Conservation (phyloP, 78 protist species). For the Dictyostelium capitatum region DNA sequence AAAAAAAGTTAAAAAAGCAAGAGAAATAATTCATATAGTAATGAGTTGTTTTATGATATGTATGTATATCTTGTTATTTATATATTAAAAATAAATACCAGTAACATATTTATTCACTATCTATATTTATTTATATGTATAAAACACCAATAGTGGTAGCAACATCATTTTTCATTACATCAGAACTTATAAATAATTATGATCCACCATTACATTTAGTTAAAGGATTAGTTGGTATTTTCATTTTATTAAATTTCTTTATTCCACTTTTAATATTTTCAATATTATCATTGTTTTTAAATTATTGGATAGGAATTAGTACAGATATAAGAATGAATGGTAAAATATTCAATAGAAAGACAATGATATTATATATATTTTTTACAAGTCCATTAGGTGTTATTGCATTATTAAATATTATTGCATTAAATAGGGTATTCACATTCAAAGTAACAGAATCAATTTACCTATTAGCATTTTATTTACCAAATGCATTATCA, state of each 20-base stretch:
- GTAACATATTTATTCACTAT: too few species aligned
- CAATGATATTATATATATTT: neutral
- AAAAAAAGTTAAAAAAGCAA: constrained; percentile 4
- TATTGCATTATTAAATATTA: constrained; percentile 9
- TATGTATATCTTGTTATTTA: neutral
- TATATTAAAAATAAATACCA: too few species aligned
- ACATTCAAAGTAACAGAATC: constrained; percentile 8
- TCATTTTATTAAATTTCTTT: constrained; percentile 13
- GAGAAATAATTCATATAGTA: neutral
- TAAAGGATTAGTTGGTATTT: neutral
- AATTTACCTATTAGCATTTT: constrained; percentile 9
- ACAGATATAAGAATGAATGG: constrained; percentile 27
- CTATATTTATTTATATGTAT: too few species aligned
- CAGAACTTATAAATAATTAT: neutral
- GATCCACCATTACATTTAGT: neutral
- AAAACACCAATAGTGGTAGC: neutral
- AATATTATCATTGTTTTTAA: constrained; percentile 15
- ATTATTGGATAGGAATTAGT: constrained; percentile 22
- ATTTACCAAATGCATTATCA: constrained; percentile 17
- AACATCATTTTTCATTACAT: constrained; percentile 17
- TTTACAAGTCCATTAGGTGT: constrained; percentile 23
- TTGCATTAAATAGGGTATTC: constrained; percentile 10
- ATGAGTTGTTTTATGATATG: constrained; percentile 16
- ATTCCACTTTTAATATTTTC: constrained; percentile 26
- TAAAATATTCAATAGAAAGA: constrained; percentile 1